Conservation (phyloP, 768 basidiomycete species). For the Hericium alpestre region DNA sequence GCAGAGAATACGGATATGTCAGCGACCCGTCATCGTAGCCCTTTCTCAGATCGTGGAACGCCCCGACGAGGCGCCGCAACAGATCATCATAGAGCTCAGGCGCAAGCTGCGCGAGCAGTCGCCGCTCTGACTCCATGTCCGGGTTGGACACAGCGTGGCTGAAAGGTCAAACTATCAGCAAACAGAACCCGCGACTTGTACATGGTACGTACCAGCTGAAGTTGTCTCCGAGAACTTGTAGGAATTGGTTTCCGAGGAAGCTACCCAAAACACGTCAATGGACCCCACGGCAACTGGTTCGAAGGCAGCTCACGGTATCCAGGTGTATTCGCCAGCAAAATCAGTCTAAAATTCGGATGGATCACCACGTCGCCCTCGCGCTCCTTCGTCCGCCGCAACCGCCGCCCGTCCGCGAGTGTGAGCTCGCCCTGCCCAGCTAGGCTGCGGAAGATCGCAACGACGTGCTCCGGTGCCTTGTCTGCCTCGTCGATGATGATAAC, state of each 20-base stretch:
- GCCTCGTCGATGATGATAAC: constrained; percentile 65
- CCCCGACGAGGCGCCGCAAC: constrained; percentile 46
- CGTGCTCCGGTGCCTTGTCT: constrained; percentile 65
- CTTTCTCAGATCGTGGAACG: constrained; percentile 51
- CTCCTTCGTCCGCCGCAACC: constrained; percentile 36
- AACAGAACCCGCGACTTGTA: not conserved
- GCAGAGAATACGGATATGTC: constrained; percentile 57
- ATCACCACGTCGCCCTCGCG: constrained; percentile 47
- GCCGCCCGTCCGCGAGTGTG: constrained; percentile 51
- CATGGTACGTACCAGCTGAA: constrained; percentile 32
- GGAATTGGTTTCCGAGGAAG: constrained; percentile 64
- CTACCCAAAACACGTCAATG: constrained; percentile 21
- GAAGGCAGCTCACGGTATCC: constrained; percentile 45
- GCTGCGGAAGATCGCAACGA: constrained; percentile 61
- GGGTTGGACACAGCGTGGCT: constrained; percentile 59
- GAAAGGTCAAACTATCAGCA: not conserved
- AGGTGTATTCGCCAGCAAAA: constrained; percentile 56
- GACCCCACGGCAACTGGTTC: not conserved
- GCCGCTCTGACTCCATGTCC: constrained; percentile 54
- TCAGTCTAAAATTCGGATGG: constrained; percentile 52
- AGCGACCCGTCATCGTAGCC: constrained; percentile 48
- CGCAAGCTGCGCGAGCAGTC: constrained; percentile 48
- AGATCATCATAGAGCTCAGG: constrained; percentile 46
- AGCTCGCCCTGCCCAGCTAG: constrained; percentile 57
- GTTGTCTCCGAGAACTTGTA: constrained; percentile 61